Evolutionary conservation across 2,329 filamentous ascomycete genomes (phyloP).

Genomic region (Apiospora malaysiana): DNA sequence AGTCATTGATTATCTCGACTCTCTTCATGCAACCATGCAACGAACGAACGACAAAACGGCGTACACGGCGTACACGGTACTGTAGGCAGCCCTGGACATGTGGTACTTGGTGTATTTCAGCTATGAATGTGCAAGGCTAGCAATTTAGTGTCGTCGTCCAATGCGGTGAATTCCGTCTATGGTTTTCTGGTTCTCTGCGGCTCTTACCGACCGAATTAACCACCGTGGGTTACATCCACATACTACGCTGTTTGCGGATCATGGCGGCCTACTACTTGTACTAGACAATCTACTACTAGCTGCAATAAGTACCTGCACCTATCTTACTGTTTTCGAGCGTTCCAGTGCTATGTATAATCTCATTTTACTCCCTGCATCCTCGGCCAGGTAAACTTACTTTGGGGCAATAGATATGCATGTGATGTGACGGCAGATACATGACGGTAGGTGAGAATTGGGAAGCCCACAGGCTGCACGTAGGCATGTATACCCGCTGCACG

Average conservation of each 20-base stretch:
- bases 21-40: neutral
- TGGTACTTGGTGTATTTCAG: neutral
- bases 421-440: conserved; percentile 8
- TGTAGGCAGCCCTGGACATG: neutral
- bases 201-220: conserved; percentile 15
- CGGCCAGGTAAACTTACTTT: neutral
- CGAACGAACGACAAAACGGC: neutral
- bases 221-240: conserved; percentile 16
- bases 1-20: neutral
- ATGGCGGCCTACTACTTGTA: conserved; percentile 6
- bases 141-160: neutral
- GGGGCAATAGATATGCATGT: neutral
- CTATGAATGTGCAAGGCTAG: neutral
- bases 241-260: conserved; percentile 8
- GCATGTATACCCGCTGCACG: neutral
- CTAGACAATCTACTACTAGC: no score
- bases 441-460: neutral
- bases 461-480: neutral
- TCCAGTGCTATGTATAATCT: neutral
- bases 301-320: neutral
- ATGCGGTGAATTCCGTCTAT: neutral
- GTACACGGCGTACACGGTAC: neutral
- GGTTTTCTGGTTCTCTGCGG: neutral
- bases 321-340: neutral
- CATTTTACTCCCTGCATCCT: conserved; percentile 1